A percentile compares a stretch with the other conserved stretches of the same genome.
phyloP scores from a whole-genome alignment of 768 basidiomycete species.

The Glaciozyma martinii region DNA sequence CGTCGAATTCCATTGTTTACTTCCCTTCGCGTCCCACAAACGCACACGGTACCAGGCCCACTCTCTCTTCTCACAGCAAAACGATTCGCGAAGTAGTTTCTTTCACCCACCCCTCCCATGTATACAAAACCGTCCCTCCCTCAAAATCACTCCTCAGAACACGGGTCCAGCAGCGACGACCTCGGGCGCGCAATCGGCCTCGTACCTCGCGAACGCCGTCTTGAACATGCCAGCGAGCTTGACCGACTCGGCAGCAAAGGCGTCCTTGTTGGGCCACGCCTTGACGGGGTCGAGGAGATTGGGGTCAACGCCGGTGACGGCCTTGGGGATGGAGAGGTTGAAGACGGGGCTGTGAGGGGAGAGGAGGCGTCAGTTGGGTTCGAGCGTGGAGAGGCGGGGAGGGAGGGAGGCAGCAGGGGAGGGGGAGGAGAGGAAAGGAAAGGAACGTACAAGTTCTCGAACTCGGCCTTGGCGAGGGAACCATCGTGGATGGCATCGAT shows the following conservation, averaged over 20 bases:
- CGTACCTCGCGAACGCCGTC: constrained; percentile 85
- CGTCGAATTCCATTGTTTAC: too few species aligned
- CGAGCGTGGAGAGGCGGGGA: constrained; percentile 46
- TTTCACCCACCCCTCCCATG: too few species aligned
- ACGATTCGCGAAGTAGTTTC: too few species aligned
- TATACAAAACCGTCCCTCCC: too few species aligned
- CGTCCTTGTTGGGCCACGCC: constrained; percentile 82
- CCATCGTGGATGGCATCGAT: constrained; percentile 96
- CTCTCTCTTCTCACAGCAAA: too few species aligned
- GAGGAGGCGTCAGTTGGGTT: too few species aligned
- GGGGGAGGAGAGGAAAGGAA: constrained; percentile 36
- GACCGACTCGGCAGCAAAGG: constrained; percentile 75
- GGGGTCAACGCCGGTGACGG: constrained; percentile 73
- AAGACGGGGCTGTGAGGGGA: constrained; percentile 47
- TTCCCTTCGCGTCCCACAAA: too few species aligned
- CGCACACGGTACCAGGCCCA: too few species aligned
- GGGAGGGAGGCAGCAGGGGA: constrained; percentile 58
- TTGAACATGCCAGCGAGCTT: constrained; percentile 84
- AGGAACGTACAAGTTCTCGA: constrained; percentile 47
- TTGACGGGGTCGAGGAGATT: constrained; percentile 79
- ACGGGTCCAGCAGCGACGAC: constrained; percentile 73
- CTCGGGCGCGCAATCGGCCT: constrained; percentile 69
- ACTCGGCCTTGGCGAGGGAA: constrained; percentile 75
- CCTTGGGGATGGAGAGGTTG: constrained; percentile 72
- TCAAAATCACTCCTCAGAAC: constrained; percentile 1